These are phyloP conservation scores for Metschnikowia amazonensis DNA, from an alignment of 805 yeast genomes.

Conservation along the genomic window DNA sequence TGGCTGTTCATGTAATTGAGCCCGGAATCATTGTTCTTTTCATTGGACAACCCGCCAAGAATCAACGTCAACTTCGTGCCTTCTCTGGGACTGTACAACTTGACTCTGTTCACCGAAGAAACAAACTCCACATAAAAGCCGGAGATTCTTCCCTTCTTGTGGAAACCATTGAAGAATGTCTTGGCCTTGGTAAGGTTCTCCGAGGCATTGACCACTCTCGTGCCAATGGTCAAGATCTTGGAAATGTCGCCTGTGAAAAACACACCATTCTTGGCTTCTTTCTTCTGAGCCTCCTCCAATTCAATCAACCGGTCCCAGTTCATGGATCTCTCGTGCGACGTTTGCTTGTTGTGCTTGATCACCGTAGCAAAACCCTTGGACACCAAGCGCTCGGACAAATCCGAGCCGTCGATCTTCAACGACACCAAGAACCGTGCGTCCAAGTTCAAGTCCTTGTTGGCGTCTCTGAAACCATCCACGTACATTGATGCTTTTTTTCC, in stretches of 20 bases:
- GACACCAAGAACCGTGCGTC: constrained; percentile 68
- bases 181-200: constrained; percentile 69
- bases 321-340: constrained; percentile 59
- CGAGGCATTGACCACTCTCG: constrained; percentile 73
- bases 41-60: constrained; percentile 65
- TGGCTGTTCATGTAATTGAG: constrained; percentile 50
- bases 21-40: constrained; percentile 41
- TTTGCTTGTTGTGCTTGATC: constrained; percentile 70
- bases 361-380: constrained; percentile 73
- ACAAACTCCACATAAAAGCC: constrained; percentile 70
- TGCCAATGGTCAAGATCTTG: constrained; percentile 51
- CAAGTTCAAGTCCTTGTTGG: constrained; percentile 49
- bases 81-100: constrained; percentile 66
- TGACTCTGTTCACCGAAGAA: constrained; percentile 62
- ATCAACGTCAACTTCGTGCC: constrained; percentile 65
- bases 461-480: constrained; percentile 63
- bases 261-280: constrained; percentile 55
- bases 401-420: constrained; percentile 45
- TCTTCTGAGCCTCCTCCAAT: constrained; percentile 58
- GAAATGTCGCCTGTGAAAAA: constrained; percentile 44
- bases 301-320: constrained; percentile 77
- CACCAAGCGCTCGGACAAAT: constrained; percentile 60
- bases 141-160: constrained; percentile 57
- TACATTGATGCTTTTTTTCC: constrained; percentile 65
- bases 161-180: constrained; percentile 66